Conservation (phyloP, 2,329 filamentous ascomycete genomes). For the Sporothrix variecibatus region DNA sequence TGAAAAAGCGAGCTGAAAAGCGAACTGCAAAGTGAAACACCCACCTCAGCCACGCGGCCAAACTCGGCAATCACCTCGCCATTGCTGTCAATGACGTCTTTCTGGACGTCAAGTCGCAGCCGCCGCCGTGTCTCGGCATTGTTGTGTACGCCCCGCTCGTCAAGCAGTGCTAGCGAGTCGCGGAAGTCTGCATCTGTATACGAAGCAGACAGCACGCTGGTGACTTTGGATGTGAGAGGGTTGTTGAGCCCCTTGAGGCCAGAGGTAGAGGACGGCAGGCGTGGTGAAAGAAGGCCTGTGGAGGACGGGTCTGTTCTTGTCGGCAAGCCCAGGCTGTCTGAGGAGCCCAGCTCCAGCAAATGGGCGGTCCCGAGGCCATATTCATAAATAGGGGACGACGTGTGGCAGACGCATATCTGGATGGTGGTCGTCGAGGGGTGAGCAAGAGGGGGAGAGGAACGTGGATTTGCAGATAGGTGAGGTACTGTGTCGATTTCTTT, state of each 20-base stretch:
- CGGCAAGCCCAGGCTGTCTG: slow-evolving; percentile 2
- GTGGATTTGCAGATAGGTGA: not conserved
- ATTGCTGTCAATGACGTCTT: slow-evolving; percentile 91
- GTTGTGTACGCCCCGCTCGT: slow-evolving; percentile 70
- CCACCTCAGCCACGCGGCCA: slow-evolving; percentile 81
- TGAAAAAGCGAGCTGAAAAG: not conserved
- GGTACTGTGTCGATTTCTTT: not conserved
- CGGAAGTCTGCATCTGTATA: slow-evolving; percentile 92
- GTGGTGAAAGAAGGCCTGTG: slow-evolving; percentile 38
- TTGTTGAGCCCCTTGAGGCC: slow-evolving; percentile 49
- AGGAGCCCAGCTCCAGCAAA: slow-evolving; percentile 7
- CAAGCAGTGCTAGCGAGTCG: slow-evolving; percentile 77
- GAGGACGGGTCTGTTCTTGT: not conserved
- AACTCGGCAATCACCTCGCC: slow-evolving; percentile 86
- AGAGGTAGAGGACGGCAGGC: slow-evolving; percentile 35
- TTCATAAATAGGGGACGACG: slow-evolving; percentile 17
- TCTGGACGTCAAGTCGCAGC: slow-evolving; percentile 80
- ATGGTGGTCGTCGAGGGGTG: not conserved
- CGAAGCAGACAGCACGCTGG: slow-evolving; percentile 83
- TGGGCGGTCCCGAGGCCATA: slow-evolving; percentile 27
- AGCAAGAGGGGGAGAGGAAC: not conserved
- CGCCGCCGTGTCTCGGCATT: slow-evolving; percentile 76
- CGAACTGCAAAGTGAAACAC: too few species aligned
- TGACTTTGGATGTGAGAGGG: slow-evolving; percentile 78
- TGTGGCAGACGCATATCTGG: slow-evolving; percentile 22